Evolutionary conservation across 345 rosid genomes (phyloP).

Genomic region (Viola odorata): DNA sequence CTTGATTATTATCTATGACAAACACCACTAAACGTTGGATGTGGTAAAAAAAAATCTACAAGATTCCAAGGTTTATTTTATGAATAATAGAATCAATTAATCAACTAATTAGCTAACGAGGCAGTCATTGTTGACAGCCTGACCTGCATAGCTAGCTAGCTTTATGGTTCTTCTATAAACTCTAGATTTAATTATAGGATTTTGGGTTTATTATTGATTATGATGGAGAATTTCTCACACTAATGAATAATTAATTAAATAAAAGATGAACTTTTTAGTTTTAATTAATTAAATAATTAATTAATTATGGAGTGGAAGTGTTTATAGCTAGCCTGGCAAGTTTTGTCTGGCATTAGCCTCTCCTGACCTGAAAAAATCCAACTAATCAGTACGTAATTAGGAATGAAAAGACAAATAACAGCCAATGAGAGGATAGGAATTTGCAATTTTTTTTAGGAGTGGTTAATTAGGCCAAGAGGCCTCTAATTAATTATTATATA

Average conservation of each 20-base stretch:
- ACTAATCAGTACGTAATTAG: conserved; percentile 1
- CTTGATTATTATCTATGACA: too few species aligned
- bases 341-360: conserved; percentile 13
- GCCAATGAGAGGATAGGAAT: conserved; percentile 13
- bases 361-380: neutral
- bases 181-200: neutral
- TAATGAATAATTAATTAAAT: neutral
- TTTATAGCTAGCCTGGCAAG: conserved; percentile 1
- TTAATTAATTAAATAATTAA: neutral
- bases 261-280: neutral
- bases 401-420: conserved; percentile 1
- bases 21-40: neutral
- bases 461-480: conserved; percentile 30
- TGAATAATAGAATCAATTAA: neutral
- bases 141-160: neutral
- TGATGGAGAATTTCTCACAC: neutral
- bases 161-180: neutral
- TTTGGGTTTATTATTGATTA: neutral
- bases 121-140: neutral
- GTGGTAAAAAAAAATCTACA: neutral
- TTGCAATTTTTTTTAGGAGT: conserved; percentile 14
- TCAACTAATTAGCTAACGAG: conserved; percentile 2
- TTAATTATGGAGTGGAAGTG: neutral
- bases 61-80: neutral
- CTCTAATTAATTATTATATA: conserved; percentile 22